Base-by-base conservation (phyloP, 2,329 filamentous ascomycete genomes). In the Fusarium sp. region DNA sequence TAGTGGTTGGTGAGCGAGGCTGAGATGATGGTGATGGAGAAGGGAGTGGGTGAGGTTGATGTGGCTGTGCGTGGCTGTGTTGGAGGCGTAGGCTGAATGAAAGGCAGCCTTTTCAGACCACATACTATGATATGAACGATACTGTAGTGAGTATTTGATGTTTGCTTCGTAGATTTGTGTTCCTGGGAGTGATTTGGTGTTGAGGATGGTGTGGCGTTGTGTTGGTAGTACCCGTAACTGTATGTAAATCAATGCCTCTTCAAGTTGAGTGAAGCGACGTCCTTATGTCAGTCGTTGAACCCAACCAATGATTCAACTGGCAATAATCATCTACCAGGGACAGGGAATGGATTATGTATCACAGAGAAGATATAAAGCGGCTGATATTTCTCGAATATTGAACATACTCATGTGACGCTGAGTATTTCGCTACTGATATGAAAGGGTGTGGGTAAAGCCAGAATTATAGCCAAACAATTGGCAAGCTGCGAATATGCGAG, bases 41-140 rank as follows among this genome's bases (percentile, higher is more conserved):
- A 38, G 31, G 20, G 54, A 56, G 75, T 77, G 75, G 76, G 75
- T 72, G 66, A 65, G 59, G 61, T 36, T 59, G 44, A 31, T 70
- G 70, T 75, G 72, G 73, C 72, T 70, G 68, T 66, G 63, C 45
- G 52, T 66, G 63, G 63, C 63, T 75, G 70, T 60, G 35, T 35
- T 13, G n/a, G 31, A 45, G 62, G 38, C 63, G 22, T 13, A 20
- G 41, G n/a, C 33, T 45, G 55, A 53, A 14, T 4, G 15, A 22
- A 53, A 68, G 57, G 65, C 53, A 62, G 56, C 60, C 27, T 50
- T 36, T 55, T 7, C 13, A 36, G 47, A 35, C 27, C 17, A 39
- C n/a, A 15, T 5, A 17, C 4, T 7, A 27, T 6, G 20, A 13
- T 13, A 7, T 22, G 47, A 6, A 2, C 13, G 12, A 6, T n/a